These are phyloP conservation scores for Cyclocybe aegerita DNA, from an alignment of 768 basidiomycete genomes.

Conservation along the genomic window DNA sequence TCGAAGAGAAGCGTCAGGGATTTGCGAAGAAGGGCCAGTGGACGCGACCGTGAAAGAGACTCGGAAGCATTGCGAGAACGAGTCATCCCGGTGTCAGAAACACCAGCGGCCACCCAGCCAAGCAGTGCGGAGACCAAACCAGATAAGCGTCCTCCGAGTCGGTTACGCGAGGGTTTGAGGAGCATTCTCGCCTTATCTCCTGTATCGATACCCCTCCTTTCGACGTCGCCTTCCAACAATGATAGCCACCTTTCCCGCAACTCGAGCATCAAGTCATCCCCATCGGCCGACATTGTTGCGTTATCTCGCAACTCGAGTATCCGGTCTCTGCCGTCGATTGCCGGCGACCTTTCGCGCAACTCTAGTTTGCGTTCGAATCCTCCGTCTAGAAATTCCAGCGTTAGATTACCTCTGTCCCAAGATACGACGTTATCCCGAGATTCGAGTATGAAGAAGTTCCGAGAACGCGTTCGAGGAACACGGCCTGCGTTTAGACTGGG, in stretches of 20 bases:
- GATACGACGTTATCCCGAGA: slow-evolving; percentile 19
- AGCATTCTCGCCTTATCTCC: slow-evolving; percentile 22
- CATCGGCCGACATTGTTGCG: not conserved
- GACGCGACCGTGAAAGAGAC: slow-evolving; percentile 9
- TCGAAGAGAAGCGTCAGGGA: slow-evolving; percentile 42
- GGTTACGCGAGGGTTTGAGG: slow-evolving; percentile 19
- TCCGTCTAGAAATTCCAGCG: not conserved
- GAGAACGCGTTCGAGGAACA: slow-evolving; percentile 27
- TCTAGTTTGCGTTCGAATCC: not conserved
- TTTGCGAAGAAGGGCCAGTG: slow-evolving; percentile 29
- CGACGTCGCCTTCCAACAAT: not conserved
- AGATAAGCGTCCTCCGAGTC: slow-evolving; percentile 10
- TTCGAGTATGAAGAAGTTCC: slow-evolving; percentile 28
- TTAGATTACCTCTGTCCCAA: slow-evolving; percentile 2
- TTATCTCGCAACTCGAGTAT: not conserved
- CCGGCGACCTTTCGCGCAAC: not conserved
- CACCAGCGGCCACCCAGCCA: too few species aligned
- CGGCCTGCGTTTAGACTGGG: slow-evolving; percentile 19
- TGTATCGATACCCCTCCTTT: not conserved
- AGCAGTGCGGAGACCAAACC: not conserved
- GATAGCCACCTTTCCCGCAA: slow-evolving; percentile 1
- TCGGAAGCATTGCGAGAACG: not conserved
- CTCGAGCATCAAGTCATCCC: slow-evolving; percentile 1
- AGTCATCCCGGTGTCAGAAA: not conserved
- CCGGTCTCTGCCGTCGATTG: not conserved